A percentile compares a stretch with the other conserved stretches of the same genome.
Conservation (phyloP, 257 asterid genomes). For the Nicotiana otophora region DNA sequence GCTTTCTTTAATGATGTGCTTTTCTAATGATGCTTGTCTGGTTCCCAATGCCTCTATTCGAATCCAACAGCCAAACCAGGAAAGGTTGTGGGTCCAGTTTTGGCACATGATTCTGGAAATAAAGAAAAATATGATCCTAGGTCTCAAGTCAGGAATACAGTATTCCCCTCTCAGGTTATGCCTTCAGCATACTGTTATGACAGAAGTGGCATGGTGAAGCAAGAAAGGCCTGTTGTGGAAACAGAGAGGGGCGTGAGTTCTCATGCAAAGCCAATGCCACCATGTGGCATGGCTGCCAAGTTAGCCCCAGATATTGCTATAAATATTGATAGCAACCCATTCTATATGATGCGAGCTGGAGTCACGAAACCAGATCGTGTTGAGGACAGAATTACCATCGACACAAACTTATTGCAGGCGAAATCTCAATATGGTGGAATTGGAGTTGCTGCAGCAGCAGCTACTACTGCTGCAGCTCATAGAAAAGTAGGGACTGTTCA, state of each 20-base stretch:
- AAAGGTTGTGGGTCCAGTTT: constrained; percentile 45
- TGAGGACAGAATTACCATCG: constrained; percentile 51
- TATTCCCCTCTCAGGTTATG: constrained; percentile 24
- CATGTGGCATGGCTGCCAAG: constrained; percentile 54
- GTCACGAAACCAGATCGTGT: constrained; percentile 31
- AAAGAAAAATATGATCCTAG: constrained; percentile 50
- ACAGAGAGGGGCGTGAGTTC: neutral
- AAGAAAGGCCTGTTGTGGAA: constrained; percentile 32
- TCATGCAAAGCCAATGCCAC: constrained; percentile 38
- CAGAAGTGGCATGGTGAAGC: constrained; percentile 32
- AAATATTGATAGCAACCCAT: constrained; percentile 53
- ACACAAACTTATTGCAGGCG: constrained; percentile 57
- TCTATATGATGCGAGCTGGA: constrained; percentile 38
- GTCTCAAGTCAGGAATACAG: constrained; percentile 36
- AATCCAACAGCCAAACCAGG: constrained; percentile 58
- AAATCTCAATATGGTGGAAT: constrained; percentile 58
- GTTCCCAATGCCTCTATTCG: neutral
- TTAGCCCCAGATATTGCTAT: constrained; percentile 63
- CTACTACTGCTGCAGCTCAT: constrained; percentile 23
- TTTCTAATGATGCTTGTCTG: neutral
- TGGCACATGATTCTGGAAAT: constrained; percentile 36
- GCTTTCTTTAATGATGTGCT: neutral
- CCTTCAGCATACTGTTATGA: constrained; percentile 36
- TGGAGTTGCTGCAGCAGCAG: constrained; percentile 34
- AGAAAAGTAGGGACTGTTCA: constrained; percentile 36